Base-by-base conservation (phyloP, 2,329 filamentous ascomycete genomes). In the Teratosphaeria epicoccoides region DNA sequence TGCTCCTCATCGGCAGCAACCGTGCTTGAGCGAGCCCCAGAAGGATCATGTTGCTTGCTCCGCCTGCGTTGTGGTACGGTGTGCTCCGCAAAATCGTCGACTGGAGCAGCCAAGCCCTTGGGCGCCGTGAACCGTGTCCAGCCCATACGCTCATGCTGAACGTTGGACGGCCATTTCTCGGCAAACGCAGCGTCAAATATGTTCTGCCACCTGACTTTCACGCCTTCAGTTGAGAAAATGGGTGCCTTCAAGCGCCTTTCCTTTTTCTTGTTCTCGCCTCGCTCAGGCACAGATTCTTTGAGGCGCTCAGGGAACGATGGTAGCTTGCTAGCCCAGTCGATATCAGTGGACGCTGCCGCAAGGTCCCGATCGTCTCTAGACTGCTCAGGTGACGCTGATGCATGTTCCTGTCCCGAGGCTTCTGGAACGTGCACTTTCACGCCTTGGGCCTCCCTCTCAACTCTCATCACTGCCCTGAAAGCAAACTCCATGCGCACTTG, bases 101-200 rank as follows among this genome's bases (percentile, higher is more conserved):
- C 14, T 6, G 29, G 29, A n/a, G 29, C 2, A 7, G 4, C 29
- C 29, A 14, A 6, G 1, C 11, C 47, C 4, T 23, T 12, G n/a
- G 59, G 58, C 24, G 61, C 59, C 9, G 25, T 49, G 55, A 59
- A 57, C 24, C 62, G 56, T 12, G 55, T 44, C 47, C 62, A 52
- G 49, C 63, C 64, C 57, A 68, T 62, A 9, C 50, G 54, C 37
- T 58, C 57, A 49, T 70, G 68, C 24, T 55, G 24, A 14, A 70
- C 62, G 2, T 48, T 55, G 6, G 51, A 47, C 2, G 68, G 68
- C 68, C 68, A 70, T 14, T 47, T 49, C 24, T 60, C 57, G 6
- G 67, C 68, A 51, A 59, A 68, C 46, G 70, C 66, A n/a, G 64
- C 62, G 54, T 70, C 68, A n/a, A 68, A 54, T 1, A 62, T 51